Evolutionary conservation across 78 protist genomes (phyloP).

Genomic region (Isochrysis galbana): DNA sequence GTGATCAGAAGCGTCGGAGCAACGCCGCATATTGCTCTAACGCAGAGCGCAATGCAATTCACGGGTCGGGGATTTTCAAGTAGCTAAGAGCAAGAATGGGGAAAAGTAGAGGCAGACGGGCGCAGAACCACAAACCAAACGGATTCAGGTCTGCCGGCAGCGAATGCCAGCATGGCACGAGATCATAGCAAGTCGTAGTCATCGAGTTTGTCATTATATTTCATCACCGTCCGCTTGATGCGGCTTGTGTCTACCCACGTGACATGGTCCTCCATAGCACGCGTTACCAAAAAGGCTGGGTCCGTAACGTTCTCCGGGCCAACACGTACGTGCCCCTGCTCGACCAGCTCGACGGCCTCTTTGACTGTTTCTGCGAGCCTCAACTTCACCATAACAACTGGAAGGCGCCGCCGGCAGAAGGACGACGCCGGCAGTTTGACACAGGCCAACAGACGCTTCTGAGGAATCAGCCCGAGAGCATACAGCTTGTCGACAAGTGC

Average conservation of each 20-base stretch:
- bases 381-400: constrained; percentile 70
- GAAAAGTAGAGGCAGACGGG: too few relatives aligned
- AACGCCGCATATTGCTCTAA: too few relatives aligned
- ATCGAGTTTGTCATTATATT: constrained; percentile 74
- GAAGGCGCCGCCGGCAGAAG: constrained; percentile 69
- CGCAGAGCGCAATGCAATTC: too few relatives aligned
- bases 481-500: constrained; percentile 73
- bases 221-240: constrained; percentile 62
- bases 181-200: constrained; percentile 63
- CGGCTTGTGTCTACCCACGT: constrained; percentile 87
- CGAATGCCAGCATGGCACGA: too few relatives aligned
- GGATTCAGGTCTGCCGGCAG: too few relatives aligned
- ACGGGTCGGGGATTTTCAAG: too few relatives aligned
- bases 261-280: constrained; percentile 51
- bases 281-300: constrained; percentile 87
- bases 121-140: too few relatives aligned
- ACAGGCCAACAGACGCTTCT: background rate
- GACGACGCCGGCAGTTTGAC: constrained; percentile 16
- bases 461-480: constrained; percentile 37
- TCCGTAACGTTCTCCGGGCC: constrained; percentile 85
- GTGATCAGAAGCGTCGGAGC: too few relatives aligned
- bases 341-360: constrained; percentile 67
- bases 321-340: constrained; percentile 80
- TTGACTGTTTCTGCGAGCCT: constrained; percentile 72
- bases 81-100: too few relatives aligned